Conservation (phyloP, 345 rosid species). For the Balakata baccata region DNA sequence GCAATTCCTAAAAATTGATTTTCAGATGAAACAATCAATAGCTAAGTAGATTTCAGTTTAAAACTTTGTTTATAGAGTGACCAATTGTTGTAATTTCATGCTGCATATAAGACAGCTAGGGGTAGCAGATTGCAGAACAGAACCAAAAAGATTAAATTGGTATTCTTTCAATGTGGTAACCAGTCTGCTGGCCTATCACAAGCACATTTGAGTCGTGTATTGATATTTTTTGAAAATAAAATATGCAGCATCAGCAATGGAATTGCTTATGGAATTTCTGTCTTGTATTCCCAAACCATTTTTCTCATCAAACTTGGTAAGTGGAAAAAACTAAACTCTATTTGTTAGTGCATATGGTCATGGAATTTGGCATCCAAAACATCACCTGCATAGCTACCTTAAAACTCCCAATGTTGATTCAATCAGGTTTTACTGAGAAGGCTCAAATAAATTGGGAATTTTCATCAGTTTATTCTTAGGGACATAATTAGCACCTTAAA, state of each 20-base stretch:
- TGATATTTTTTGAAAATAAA: not conserved
- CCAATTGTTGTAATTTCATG: not conserved
- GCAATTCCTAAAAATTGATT: not conserved
- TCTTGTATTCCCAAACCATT: not conserved
- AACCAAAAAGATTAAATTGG: not conserved
- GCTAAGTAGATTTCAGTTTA: not conserved
- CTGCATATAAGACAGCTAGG: not conserved
- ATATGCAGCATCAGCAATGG: not conserved
- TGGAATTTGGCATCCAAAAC: too few species aligned
- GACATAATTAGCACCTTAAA: too few species aligned
- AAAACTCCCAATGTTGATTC: not conserved
- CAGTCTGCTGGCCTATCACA: not conserved
- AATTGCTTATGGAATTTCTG: not conserved
- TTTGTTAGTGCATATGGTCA: too few species aligned
- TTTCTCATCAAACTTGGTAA: not conserved
- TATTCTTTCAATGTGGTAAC: too few species aligned
- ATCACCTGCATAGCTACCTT: not conserved
- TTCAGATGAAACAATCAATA: not conserved
- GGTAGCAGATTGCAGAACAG: not conserved
- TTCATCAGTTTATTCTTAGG: too few species aligned
- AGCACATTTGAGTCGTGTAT: not conserved
- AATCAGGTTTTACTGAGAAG: not conserved
- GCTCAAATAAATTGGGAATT: too few species aligned
- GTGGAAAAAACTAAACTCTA: not conserved
- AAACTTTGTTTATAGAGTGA: not conserved